Base-by-base conservation (phyloP, 1,284 basidiomycete genomes). In the Afroboletus lepidellus region DNA sequence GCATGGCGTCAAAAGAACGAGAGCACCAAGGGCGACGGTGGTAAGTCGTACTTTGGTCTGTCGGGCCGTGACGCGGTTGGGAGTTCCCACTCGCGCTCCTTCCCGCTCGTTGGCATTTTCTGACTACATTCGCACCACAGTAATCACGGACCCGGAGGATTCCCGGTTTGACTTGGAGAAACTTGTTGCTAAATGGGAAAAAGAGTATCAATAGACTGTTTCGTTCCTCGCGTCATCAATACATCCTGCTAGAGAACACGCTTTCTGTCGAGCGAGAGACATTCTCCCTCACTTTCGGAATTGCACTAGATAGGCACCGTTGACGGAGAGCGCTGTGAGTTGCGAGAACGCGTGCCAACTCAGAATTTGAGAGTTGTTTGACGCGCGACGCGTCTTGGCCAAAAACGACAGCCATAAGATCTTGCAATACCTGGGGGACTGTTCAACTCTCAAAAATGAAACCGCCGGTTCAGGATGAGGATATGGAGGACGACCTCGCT, bases 91-190 rank as follows among this genome's bases (percentile, higher is more conserved):
- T 29, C 20, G n/a, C 45, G 24, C 24, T 29, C 25, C 51, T 36
- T 16, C 16, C 16, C 7, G 16, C n/a, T 15, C 11, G 34, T 41
- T 21, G n/a, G n/a, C n/a, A n/a, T n/a, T 27, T 48, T 48, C 57
- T 65, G 54, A 63, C 48, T 41, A 57, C 34, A 21, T 53, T 47
- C 58, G 50, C 56, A 44, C 52, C 57, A 20, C 72, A 93, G 92
- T 94, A 62, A 76, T 96, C 62, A 90, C 92, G 59, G 85, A 99
- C 77, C 92, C 94, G 46, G 94, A 98, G 66, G 87, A 96, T 74
- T 92, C 95, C 57, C 86, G 84, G 60, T 99, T 99, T 75, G 95
- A 99, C 79, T 79, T 98, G 69, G 96, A 98, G 79, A 94, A 94
- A 75, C 77, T 98, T 60, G 70, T 98, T 69, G 77, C 76, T 46